Percentiles rank a stretch among this genome's conserved stretches.
phyloP scores from a whole-genome alignment of 345 rosid genomes.

The Citrus unshiu region DNA sequence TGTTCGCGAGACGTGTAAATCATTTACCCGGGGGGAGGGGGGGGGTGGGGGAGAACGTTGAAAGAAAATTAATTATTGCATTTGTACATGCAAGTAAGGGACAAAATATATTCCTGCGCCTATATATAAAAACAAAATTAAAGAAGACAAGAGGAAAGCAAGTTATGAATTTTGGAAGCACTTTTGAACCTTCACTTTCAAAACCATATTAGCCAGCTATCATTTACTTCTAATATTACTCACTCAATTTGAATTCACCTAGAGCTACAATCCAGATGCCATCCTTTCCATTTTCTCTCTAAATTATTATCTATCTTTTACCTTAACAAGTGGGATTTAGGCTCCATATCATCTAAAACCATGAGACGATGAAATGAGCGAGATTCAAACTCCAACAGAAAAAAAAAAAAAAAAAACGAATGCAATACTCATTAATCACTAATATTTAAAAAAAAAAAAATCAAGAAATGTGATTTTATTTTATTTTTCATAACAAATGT shows the following conservation, averaged over 20 bases:
- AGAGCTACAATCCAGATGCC: neutral
- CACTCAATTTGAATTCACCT: too few relatives aligned
- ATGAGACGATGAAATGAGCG: too few relatives aligned
- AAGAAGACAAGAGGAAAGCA: neutral
- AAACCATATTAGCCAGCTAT: neutral
- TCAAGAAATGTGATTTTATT: neutral
- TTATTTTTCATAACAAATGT: neutral
- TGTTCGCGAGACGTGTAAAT: neutral
- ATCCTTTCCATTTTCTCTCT: neutral
- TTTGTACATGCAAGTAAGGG: neutral
- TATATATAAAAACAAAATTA: neutral
- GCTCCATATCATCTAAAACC: too few relatives aligned
- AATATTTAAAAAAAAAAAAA: neutral
- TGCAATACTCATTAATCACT: too few relatives aligned
- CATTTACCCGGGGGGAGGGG: neutral
- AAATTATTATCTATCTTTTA: too few relatives aligned
- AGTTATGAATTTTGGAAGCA: neutral
- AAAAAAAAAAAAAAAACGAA: too few relatives aligned
- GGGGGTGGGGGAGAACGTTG: neutral
- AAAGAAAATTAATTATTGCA: neutral
- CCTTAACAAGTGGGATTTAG: too few relatives aligned
- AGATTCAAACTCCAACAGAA: too few relatives aligned
- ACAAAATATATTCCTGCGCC: conserved; percentile 13
- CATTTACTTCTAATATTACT: neutral
- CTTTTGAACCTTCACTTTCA: conserved; percentile 5